phyloP scores from a whole-genome alignment of 495 filamentous ascomycete genomes.

The Daldinia vernicosa region DNA sequence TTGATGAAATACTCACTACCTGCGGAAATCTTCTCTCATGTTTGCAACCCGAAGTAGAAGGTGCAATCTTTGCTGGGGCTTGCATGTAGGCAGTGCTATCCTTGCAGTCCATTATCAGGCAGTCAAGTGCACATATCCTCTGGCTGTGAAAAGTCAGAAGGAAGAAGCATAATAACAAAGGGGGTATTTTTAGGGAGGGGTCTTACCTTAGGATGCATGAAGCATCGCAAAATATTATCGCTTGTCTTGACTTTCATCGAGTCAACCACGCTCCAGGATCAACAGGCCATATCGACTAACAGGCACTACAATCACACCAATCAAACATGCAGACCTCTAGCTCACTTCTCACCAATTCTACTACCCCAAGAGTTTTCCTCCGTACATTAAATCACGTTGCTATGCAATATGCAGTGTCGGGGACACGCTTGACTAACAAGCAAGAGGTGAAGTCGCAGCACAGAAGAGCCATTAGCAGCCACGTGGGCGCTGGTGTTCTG shows the following conservation, averaged over 20 bases:
- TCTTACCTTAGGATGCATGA: neutral
- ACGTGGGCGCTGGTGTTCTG: constrained; percentile 30
- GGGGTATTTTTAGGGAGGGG: neutral
- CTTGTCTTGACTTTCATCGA: neutral
- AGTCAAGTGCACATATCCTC: neutral
- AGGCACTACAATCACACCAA: neutral
- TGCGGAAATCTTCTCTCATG: neutral
- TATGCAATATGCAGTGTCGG: constrained; percentile 29
- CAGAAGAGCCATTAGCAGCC: constrained; percentile 38
- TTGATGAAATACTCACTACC: neutral
- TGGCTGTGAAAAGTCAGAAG: neutral
- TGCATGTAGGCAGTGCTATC: neutral
- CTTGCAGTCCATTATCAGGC: too few species aligned
- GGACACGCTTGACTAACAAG: constrained; percentile 32
- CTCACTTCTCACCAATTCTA: neutral
- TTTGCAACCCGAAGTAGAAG: neutral
- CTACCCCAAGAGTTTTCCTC: constrained; percentile 1
- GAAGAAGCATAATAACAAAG: too few species aligned
- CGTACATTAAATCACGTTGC: constrained; percentile 32
- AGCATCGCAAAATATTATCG: neutral
- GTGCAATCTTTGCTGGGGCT: neutral
- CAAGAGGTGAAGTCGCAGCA: constrained; percentile 34
- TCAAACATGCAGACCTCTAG: neutral
- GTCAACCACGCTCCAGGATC: neutral
- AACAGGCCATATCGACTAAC: neutral